Evolutionary conservation across 768 basidiomycete genomes (phyloP).

Genomic region (Collybia mongolica): DNA sequence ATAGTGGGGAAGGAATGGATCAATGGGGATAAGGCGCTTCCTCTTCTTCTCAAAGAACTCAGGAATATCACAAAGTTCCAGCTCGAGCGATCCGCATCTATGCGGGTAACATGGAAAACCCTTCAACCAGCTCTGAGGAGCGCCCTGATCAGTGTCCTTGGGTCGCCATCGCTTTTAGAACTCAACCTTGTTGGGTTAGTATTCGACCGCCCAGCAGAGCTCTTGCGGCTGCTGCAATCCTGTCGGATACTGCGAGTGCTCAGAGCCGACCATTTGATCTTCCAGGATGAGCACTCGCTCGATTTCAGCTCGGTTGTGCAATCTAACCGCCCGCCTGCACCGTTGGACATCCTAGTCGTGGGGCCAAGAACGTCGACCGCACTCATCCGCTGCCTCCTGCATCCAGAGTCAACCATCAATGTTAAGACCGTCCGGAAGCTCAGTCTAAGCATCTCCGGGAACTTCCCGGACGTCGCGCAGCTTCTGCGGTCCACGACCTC

Average conservation of each 20-base stretch:
- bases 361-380: conserved; percentile 23
- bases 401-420: conserved; percentile 17
- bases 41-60: conserved; percentile 15
- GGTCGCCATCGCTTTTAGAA: conserved; percentile 17
- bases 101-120: conserved; percentile 18
- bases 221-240: conserved; percentile 13
- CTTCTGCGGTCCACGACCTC: conserved; percentile 20
- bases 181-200: conserved; percentile 18
- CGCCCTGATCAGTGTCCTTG: conserved; percentile 16
- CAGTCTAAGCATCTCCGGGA: conserved; percentile 21
- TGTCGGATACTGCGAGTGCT: conserved; percentile 18
- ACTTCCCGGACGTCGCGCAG: conserved; percentile 22
- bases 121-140: conserved; percentile 12
- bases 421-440: conserved; percentile 18
- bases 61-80: conserved; percentile 20
- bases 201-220: conserved; percentile 12
- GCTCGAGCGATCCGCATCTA: conserved; percentile 18
- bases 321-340: conserved; percentile 2
- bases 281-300: conserved; percentile 1
- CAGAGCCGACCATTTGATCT: conserved; percentile 17
- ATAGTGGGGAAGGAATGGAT: conserved; percentile 20
- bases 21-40: conserved; percentile 15
- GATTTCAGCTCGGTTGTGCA: neutral
- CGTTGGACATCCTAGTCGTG: conserved; percentile 21
- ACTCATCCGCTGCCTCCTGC: conserved; percentile 20